phyloP scores from a whole-genome alignment of 1,284 basidiomycete species.

The Leccinum solheimii region DNA sequence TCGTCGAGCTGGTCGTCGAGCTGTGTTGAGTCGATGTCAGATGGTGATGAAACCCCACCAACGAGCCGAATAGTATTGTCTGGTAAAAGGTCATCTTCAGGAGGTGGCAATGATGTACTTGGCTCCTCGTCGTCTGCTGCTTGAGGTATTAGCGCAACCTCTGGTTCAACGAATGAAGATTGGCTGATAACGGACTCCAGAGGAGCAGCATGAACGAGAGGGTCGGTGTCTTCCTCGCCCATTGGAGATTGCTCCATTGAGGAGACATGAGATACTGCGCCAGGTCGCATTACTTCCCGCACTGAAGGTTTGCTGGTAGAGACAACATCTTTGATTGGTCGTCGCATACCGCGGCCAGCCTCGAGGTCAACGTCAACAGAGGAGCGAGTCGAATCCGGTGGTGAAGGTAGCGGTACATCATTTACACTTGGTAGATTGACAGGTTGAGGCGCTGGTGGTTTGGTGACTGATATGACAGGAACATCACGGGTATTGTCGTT shows the following conservation, averaged over 20 bases:
- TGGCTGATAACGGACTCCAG: slow-evolving; percentile 32
- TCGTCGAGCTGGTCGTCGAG: slow-evolving; percentile 29
- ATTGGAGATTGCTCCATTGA: slow-evolving; percentile 18
- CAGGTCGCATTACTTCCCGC: slow-evolving; percentile 7
- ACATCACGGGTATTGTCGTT: slow-evolving; percentile 24
- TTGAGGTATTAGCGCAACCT: slow-evolving; percentile 1
- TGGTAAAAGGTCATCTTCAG: slow-evolving; percentile 13
- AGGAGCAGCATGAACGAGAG: slow-evolving; percentile 46
- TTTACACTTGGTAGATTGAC: slow-evolving; percentile 62
- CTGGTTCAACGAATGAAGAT: slow-evolving; percentile 14
- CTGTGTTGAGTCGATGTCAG: slow-evolving; percentile 33
- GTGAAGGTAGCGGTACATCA: slow-evolving; percentile 48
- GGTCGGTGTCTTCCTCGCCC: slow-evolving; percentile 41
- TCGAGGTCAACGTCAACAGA: slow-evolving; percentile 62
- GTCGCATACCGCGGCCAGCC: slow-evolving; percentile 47
- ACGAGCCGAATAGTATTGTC: slow-evolving; percentile 56
- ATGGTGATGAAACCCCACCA: slow-evolving; percentile 44
- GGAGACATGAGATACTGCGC: slow-evolving; percentile 6
- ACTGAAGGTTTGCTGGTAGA: slow-evolving; percentile 4
- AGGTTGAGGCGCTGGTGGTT: slow-evolving; percentile 66
- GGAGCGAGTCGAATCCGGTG: slow-evolving; percentile 46
- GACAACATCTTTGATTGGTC: slow-evolving; percentile 21
- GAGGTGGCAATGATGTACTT: slow-evolving; percentile 2
- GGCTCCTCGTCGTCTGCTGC: slow-evolving; percentile 5
- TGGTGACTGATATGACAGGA: slow-evolving; percentile 64